phyloP scores from a whole-genome alignment of 495 filamentous ascomycete genomes.

The Cenococcum geophilum region DNA sequence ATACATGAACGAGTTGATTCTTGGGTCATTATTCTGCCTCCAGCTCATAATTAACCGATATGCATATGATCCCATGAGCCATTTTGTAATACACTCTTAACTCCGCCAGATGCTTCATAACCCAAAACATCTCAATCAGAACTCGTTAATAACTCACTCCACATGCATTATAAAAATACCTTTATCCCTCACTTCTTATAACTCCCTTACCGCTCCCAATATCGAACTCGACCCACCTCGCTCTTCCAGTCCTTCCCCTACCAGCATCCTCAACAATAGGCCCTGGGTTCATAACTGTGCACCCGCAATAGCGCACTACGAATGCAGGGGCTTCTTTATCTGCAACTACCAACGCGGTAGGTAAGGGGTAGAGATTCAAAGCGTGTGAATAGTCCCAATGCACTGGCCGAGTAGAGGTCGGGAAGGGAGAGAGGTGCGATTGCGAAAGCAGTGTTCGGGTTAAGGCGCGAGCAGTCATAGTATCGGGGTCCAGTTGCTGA shows the following conservation, averaged over 20 bases:
- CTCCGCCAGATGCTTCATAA: no score
- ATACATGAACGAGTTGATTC: no score
- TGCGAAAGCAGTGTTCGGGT: slow-evolving; percentile 94
- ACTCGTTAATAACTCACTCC: no score
- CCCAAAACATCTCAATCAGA: no score
- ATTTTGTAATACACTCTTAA: no score
- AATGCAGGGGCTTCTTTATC: slow-evolving; percentile 77
- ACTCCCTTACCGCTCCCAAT: slow-evolving; percentile 51
- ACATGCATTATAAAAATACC: not conserved
- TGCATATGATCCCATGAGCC: no score
- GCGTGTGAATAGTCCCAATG: slow-evolving; percentile 78
- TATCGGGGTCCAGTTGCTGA: slow-evolving; percentile 44
- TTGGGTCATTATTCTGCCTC: no score
- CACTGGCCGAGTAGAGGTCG: slow-evolving; percentile 64
- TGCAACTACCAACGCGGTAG: slow-evolving; percentile 71
- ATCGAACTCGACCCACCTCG: slow-evolving; percentile 83
- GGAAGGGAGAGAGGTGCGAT: slow-evolving; percentile 80
- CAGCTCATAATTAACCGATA: no score
- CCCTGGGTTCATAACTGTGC: slow-evolving; percentile 93
- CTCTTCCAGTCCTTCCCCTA: slow-evolving; percentile 39
- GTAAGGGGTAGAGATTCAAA: slow-evolving; percentile 78
- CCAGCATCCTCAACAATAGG: slow-evolving; percentile 58
- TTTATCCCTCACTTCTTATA: slow-evolving; percentile 39
- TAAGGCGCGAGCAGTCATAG: slow-evolving; percentile 62
- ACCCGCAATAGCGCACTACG: slow-evolving; percentile 85